These are phyloP conservation scores for Globisporangium perplexum DNA, from an alignment of 352 stramenopile genomes.

Conservation along the genomic window DNA sequence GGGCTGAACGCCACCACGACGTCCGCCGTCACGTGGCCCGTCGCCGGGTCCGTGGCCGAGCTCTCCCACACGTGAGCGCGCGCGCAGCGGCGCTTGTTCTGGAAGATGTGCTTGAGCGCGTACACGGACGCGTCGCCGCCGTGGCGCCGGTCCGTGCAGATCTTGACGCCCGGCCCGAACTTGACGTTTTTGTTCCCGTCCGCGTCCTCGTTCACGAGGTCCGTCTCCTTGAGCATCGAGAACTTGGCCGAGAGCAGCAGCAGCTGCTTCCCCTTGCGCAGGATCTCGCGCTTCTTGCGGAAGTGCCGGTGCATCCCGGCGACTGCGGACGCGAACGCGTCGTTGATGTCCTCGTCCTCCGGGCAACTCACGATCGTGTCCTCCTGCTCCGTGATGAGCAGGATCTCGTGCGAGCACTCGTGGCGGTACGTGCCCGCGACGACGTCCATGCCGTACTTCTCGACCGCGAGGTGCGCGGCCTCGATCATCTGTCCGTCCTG, in stretches of 20 bases:
- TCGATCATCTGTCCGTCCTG: slow-evolving; percentile 65
- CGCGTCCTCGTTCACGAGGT: slow-evolving; percentile 82
- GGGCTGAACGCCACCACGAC: slow-evolving; percentile 81
- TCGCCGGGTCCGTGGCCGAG: slow-evolving; percentile 31
- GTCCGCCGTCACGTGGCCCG: slow-evolving; percentile 32
- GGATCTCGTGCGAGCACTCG: slow-evolving; percentile 47
- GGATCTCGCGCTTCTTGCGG: slow-evolving; percentile 60
- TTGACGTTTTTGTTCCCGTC: slow-evolving; percentile 85
- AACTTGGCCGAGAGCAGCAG: slow-evolving; percentile 83
- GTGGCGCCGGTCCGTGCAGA: slow-evolving; percentile 50
- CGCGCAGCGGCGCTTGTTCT: slow-evolving; percentile 80
- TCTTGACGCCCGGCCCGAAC: slow-evolving; percentile 74
- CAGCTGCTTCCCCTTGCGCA: slow-evolving; percentile 73
- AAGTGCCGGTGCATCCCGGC: slow-evolving; percentile 75
- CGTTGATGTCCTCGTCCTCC: slow-evolving; percentile 76
- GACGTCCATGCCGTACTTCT: slow-evolving; percentile 80
- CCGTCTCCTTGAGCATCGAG: slow-evolving; percentile 83
- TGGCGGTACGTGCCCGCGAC: slow-evolving; percentile 56
- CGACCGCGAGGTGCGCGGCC: slow-evolving; percentile 55
- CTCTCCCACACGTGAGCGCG: slow-evolving; percentile 76
- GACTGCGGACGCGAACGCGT: slow-evolving; percentile 69
- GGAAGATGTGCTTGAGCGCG: slow-evolving; percentile 82
- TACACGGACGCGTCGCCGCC: slow-evolving; percentile 55
- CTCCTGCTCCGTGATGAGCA: slow-evolving; percentile 77
- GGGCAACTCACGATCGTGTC: slow-evolving; percentile 73